Evolutionary conservation across 2,329 filamentous ascomycete species (phyloP), one percentile per base, ranked within the genome.

Genomic region (Fragosphaeria purpurea): DNA sequence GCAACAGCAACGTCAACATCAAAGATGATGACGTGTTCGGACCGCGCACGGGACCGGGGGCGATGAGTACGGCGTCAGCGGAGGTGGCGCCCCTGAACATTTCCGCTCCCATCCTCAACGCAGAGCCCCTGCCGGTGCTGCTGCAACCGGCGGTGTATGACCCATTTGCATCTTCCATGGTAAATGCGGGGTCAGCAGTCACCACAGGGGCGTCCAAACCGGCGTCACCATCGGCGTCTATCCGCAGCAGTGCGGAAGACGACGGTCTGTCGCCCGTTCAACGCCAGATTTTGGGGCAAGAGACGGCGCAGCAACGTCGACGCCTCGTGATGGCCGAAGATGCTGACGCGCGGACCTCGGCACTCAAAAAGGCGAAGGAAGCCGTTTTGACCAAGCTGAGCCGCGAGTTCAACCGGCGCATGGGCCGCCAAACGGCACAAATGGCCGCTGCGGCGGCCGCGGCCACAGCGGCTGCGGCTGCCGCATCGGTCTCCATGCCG

Each of bases 121-220:
- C 67, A n/a, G 67, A 70, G 32, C 72, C 73, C 8, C 70, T 73
- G 51, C 75, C 75, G 2, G 68, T 76, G 32, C 62, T 76, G 13
- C 68, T 82, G 7, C 77, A 77, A 58, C 76, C 79, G 2, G 74
- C 74, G 10, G 73, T 77, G 37, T 82, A 82, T 60, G 69, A 79
- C 55, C 75, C 77, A 1, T 59, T 22, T 22, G 22, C 57, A 1
- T 53, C 58, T 30, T 55, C 54, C 11, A 48, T 43, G 44, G 50
- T 12, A 44, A 55, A 8, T 4, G 5, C 33, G 6, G 12, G 12
- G 10, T 22, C 30, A 32, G 22, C 22, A 22, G 22, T 22, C 22
- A 2, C 22, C 22, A 11, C 41, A 12, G 41, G 44, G 5, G n/a
- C 49, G 4, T 41, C 40, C 32, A 7, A 44, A 4, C 46, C 45